Percentiles rank a stretch among this genome's conserved stretches.
These are phyloP conservation scores for Tuber calosporum DNA, from an alignment of 495 filamentous ascomycete species.

Conservation along the genomic window DNA sequence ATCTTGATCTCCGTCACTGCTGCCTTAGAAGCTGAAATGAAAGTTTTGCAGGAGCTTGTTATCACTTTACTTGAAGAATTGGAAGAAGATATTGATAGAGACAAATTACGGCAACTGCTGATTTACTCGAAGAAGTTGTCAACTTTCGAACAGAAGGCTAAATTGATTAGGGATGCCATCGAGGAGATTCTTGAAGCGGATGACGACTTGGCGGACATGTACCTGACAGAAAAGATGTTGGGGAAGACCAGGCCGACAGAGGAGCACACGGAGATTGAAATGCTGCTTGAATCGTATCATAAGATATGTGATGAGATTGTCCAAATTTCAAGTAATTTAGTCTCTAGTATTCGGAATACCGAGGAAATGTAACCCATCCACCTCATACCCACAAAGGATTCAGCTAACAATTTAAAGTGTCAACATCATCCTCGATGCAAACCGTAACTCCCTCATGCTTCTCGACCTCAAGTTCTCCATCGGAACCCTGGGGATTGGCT, in stretches of 20 bases:
- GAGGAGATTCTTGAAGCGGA: slow-evolving; percentile 96
- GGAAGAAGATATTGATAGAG: slow-evolving; percentile 93
- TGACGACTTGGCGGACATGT: slow-evolving; percentile 92
- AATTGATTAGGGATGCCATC: slow-evolving; percentile 86
- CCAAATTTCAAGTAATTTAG: slow-evolving; percentile 82
- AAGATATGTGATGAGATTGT: slow-evolving; percentile 98
- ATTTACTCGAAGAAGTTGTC: slow-evolving; percentile 92
- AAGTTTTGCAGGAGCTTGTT: slow-evolving; percentile 83
- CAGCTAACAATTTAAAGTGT: slow-evolving; percentile 51
- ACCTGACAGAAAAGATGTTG: slow-evolving; percentile 73
- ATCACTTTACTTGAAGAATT: slow-evolving; percentile 78
- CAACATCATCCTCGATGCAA: slow-evolving; percentile 93
- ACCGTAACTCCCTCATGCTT: slow-evolving; percentile 97
- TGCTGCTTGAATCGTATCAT: slow-evolving; percentile 93
- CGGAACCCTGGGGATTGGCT: slow-evolving; percentile 80
- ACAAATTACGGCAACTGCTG: slow-evolving; percentile 81
- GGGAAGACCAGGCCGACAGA: slow-evolving; percentile 69
- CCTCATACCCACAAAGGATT: background rate
- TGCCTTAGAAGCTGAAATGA: slow-evolving; percentile 86
- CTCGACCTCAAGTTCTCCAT: slow-evolving; percentile 95
- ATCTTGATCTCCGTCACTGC: slow-evolving; percentile 76
- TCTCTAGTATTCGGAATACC: slow-evolving; percentile 93
- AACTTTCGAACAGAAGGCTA: slow-evolving; percentile 95
- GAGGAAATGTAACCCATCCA: slow-evolving; percentile 76
- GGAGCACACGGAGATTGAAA: slow-evolving; percentile 93